Evolutionary conservation across 2,329 filamentous ascomycete species (phyloP).

Genomic region (Penicillium italicum): DNA sequence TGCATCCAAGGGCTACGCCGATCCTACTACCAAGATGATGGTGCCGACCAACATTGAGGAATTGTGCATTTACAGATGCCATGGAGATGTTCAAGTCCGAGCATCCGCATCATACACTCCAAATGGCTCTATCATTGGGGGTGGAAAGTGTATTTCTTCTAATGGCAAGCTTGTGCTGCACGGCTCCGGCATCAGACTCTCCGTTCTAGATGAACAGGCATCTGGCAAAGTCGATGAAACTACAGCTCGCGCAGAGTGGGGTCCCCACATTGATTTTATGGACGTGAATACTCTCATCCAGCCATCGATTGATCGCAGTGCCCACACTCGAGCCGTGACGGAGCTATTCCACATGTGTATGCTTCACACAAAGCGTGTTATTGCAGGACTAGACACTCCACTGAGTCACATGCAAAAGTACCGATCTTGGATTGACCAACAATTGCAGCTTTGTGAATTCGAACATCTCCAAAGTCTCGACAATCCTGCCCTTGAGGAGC

Average conservation of each 20-base stretch:
- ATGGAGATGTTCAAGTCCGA: constrained; percentile 3
- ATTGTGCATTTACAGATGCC: constrained; percentile 12
- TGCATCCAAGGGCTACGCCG: constrained; percentile 17
- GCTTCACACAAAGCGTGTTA: constrained; percentile 8
- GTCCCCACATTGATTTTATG: constrained; percentile 17
- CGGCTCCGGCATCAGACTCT: constrained; percentile 9
- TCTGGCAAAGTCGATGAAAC: neutral
- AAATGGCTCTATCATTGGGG: constrained; percentile 8
- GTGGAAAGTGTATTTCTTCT: constrained; percentile 1
- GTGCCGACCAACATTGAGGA: constrained; percentile 23
- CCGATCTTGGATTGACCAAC: constrained; percentile 10
- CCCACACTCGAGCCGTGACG: neutral
- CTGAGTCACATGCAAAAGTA: constrained; percentile 12
- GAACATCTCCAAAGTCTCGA: neutral
- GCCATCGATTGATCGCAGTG: constrained; percentile 7
- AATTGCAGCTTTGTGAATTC: neutral
- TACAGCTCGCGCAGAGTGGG: constrained; percentile 12
- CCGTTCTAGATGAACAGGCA: neutral
- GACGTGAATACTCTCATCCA: constrained; percentile 10
- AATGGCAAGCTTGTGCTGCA: constrained; percentile 7
- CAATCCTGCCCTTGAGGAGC: neutral
- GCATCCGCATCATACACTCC: constrained; percentile 7
- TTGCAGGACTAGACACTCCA: constrained; percentile 1
- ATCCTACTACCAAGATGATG: constrained; percentile 13
- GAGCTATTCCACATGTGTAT: constrained; percentile 15